Conservation (phyloP, 495 filamentous ascomycete species). For the Neurospora sp. region DNA sequence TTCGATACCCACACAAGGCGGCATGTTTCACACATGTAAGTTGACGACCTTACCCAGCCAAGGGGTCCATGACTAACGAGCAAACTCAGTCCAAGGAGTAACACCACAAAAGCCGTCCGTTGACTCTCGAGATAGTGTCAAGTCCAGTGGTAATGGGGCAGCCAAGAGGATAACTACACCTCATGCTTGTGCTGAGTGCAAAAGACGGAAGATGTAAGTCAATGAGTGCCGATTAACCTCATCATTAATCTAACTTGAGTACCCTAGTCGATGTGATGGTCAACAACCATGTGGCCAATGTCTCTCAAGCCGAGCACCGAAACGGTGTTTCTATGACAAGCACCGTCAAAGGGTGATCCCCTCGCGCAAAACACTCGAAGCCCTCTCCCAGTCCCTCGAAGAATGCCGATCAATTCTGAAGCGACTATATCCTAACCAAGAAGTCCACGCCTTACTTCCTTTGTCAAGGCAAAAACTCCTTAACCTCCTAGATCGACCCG, state of each 20-base stretch:
- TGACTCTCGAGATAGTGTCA: slow-evolving; percentile 34
- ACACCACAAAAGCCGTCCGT: slow-evolving; percentile 37
- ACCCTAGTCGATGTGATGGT: slow-evolving; percentile 41
- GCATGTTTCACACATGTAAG: slow-evolving; percentile 44
- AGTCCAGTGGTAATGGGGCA: slow-evolving; percentile 28
- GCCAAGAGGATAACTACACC: slow-evolving; percentile 45
- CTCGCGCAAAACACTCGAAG: slow-evolving; percentile 48
- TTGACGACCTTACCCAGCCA: neutral
- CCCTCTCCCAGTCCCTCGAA: slow-evolving; percentile 46
- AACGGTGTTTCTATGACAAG: slow-evolving; percentile 51
- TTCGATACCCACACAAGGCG: slow-evolving; percentile 38
- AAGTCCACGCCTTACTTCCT: slow-evolving; percentile 39
- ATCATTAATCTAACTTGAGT: slow-evolving; percentile 15
- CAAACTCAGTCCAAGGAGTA: slow-evolving; percentile 31
- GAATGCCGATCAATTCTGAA: slow-evolving; percentile 48
- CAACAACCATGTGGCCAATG: slow-evolving; percentile 50
- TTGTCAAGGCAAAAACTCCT: slow-evolving; percentile 44
- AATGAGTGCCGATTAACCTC: neutral
- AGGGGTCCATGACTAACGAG: slow-evolving; percentile 1
- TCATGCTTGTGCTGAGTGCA: slow-evolving; percentile 50
- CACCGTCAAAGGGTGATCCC: slow-evolving; percentile 49
- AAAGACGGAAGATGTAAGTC: slow-evolving; percentile 46
- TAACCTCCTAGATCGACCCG: slow-evolving; percentile 35
- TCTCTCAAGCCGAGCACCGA: slow-evolving; percentile 45
- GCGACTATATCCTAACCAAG: slow-evolving; percentile 43